phyloP scores from a whole-genome alignment of 495 filamentous ascomycete genomes.

The Chlorociboria aeruginascens region DNA sequence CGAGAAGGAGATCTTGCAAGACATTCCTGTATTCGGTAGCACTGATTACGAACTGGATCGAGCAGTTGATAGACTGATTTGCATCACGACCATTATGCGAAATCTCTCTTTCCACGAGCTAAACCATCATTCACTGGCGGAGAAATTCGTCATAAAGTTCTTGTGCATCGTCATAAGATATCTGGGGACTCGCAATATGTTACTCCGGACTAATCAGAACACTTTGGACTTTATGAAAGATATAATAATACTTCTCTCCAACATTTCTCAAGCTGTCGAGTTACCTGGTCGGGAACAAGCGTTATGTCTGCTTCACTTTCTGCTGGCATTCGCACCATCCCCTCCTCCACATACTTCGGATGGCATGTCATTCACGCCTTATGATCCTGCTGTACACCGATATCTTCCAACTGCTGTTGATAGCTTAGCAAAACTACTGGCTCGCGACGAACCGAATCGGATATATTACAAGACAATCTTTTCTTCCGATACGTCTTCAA shows the following conservation, averaged over 20 bases:
- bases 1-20: constrained; percentile 58
- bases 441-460: constrained; percentile 86
- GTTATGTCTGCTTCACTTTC: constrained; percentile 72
- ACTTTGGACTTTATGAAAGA: constrained; percentile 97
- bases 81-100: constrained; percentile 82
- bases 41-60: constrained; percentile 71
- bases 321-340: constrained; percentile 76
- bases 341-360: constrained; percentile 47
- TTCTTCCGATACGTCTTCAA: constrained; percentile 47
- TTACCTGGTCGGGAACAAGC: constrained; percentile 85
- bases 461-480: constrained; percentile 73
- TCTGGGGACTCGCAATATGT: constrained; percentile 79
- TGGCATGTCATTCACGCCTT: constrained; percentile 62
- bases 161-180: constrained; percentile 70
- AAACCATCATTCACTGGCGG: constrained; percentile 62
- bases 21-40: constrained; percentile 63
- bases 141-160: constrained; percentile 65
- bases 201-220: constrained; percentile 67
- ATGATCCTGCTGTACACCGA: constrained; percentile 67
- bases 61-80: constrained; percentile 75
- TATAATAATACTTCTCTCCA: constrained; percentile 75
- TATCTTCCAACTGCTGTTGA: constrained; percentile 87
- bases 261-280: constrained; percentile 68
- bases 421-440: constrained; percentile 80
- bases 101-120: constrained; percentile 80